phyloP scores from a whole-genome alignment of 176 grass and related monocot species.

The Poa annua region DNA sequence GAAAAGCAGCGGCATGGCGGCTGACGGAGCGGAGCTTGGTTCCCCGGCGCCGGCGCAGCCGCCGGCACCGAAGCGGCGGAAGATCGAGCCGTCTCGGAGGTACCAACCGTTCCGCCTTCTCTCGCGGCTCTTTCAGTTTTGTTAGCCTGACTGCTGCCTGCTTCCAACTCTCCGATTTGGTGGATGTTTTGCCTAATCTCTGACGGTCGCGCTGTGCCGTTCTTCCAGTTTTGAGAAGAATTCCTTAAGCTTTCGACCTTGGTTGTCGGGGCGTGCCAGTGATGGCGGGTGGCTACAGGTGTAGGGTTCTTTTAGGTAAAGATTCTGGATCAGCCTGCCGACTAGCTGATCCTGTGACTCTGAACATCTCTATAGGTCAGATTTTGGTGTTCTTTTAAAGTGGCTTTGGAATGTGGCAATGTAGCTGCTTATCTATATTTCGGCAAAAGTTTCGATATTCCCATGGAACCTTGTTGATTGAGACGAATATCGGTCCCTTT shows the following conservation, averaged over 20 bases:
- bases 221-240: conserved; percentile 25
- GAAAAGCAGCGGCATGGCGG: not conserved
- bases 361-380: conserved; percentile 42
- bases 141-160: not conserved
- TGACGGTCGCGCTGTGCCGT: not conserved
- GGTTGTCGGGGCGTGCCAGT: not conserved
- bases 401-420: conserved; percentile 38
- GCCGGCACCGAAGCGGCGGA: conserved; percentile 43
- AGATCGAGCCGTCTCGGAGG: conserved; percentile 54
- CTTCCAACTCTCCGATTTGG: conserved; percentile 11
- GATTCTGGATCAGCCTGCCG: conserved; percentile 44
- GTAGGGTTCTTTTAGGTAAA: conserved; percentile 45
- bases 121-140: not conserved
- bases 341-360: conserved; percentile 40
- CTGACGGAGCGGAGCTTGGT: conserved; percentile 30
- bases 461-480: conserved; percentile 31
- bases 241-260: not conserved
- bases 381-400: conserved; percentile 47
- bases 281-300: conserved; percentile 30
- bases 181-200: conserved; percentile 34
- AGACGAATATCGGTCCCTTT: conserved; percentile 21
- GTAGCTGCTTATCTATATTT: conserved; percentile 34
- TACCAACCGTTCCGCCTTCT: not conserved
- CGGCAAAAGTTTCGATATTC: conserved; percentile 35
- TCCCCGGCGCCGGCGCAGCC: conserved; percentile 26